A percentile compares a stretch with the other conserved stretches of the same genome.
These are phyloP conservation scores for Diplodia sapinea DNA, from an alignment of 2,329 filamentous ascomycete genomes.

Conservation along the genomic window DNA sequence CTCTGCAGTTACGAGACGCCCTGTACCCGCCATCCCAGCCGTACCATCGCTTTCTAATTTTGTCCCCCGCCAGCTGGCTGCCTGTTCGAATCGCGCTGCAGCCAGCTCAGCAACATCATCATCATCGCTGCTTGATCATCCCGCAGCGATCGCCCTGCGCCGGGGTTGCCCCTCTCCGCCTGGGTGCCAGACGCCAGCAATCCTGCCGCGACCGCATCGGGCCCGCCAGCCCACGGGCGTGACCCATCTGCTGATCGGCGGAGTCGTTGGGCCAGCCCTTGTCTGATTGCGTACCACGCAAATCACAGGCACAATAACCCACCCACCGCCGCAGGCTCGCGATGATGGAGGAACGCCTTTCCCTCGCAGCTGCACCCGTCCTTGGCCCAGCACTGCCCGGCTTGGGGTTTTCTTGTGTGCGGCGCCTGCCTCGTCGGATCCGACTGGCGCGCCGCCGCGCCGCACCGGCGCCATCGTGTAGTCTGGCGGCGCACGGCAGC, in stretches of 20 bases:
- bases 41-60: constrained; percentile 24
- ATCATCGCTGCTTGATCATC: constrained; percentile 24
- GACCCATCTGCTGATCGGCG: constrained; percentile 24
- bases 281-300: constrained; percentile 23
- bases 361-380: neutral
- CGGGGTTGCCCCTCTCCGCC: constrained; percentile 16
- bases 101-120: neutral
- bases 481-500: neutral
- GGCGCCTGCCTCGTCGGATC: neutral
- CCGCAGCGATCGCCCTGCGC: constrained; percentile 26
- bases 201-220: constrained; percentile 14
- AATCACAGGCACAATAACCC: neutral
- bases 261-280: constrained; percentile 11
- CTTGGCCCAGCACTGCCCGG: constrained; percentile 16
- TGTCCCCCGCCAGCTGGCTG: neutral
- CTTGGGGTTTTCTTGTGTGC: neutral
- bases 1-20: constrained; percentile 27
- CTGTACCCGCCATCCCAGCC: constrained; percentile 17
- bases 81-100: constrained; percentile 3
- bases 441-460: constrained; percentile 8
- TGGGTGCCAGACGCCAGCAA: constrained; percentile 10
- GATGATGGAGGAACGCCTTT: constrained; percentile 8
- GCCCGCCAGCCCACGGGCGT: constrained; percentile 7
- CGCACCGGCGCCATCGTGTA: constrained; percentile 1
- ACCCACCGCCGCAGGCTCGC: neutral